phyloP scores from a whole-genome alignment of 306 rosid genomes.

The Castanea mollissima region DNA sequence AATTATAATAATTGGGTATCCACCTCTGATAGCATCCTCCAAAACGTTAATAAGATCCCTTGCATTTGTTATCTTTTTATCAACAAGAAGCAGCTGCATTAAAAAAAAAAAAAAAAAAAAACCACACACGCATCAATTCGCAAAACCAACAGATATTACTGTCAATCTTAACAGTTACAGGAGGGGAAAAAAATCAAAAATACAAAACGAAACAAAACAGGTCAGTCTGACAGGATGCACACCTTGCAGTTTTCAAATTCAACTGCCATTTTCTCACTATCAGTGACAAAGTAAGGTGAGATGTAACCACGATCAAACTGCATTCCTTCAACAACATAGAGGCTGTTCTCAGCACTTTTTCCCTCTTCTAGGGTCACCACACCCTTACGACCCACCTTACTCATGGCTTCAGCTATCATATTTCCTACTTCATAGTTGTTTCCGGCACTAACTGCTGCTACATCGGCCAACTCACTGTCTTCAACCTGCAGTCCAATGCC shows the following conservation, averaged over 20 bases:
- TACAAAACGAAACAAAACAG: neutral
- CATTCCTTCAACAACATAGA: slow-evolving; percentile 99
- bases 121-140: too few relatives aligned
- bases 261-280: slow-evolving; percentile 95
- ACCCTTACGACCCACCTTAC: slow-evolving; percentile 96
- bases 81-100: slow-evolving; percentile 92
- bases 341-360: slow-evolving; percentile 87
- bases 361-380: slow-evolving; percentile 99
- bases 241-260: slow-evolving; percentile 98
- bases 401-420: slow-evolving; percentile 99
- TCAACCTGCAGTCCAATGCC: slow-evolving; percentile 67
- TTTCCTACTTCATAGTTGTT: slow-evolving; percentile 89
- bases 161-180: neutral
- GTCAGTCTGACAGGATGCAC: neutral
- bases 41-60: slow-evolving; percentile 85
- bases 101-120: slow-evolving; percentile 16
- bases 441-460: slow-evolving; percentile 99
- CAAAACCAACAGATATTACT: neutral
- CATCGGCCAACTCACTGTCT: slow-evolving; percentile 95
- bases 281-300: slow-evolving; percentile 97
- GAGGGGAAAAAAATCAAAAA: neutral
- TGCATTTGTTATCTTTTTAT: slow-evolving; percentile 89
- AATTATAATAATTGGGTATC: slow-evolving; percentile 75
- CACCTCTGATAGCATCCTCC: slow-evolving; percentile 94
- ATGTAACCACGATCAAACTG: slow-evolving; percentile 99